Evolutionary conservation across 148 eudicot species (phyloP), one percentile per base, ranked within the genome.

Genomic region (Talinum fruticosum): DNA sequence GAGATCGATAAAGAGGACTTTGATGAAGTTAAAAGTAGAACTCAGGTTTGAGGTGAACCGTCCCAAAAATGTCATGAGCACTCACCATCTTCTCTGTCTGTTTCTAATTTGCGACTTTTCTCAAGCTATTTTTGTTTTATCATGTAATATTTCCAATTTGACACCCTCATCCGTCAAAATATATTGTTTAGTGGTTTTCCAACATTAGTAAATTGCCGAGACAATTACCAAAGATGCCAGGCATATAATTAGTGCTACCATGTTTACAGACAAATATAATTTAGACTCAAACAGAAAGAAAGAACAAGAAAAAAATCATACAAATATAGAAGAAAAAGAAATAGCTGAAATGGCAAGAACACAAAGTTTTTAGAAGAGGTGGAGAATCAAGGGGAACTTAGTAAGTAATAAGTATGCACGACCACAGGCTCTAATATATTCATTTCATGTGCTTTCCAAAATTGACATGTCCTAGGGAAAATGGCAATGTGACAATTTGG

Each of bases 21-120:
- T 4, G 57, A 51, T 4, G 57, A 51, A 51, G 23, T 51, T 15
- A n/a, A n/a, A n/a, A n/a, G n/a, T n/a, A 68, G 72, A 68, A 10
- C 72, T 37, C 72, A 35, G 72, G 45, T 68, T 67, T 67, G 71
- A 35, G 24, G 41, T 67, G 24, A 35, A 34, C 44, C 26, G 32
- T 8, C 15, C 15, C 69, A 66, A 16, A 64, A 2, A 67, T 67
- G 8, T 10, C 29, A 28, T 30, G 36, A 29, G 37, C 33, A 8
- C 30, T 32, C 37, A 10, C 69, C 14, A 66, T 15, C 36, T 26
- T 67, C 41, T 67, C 36, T 19, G 53, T 47, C 10, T 67, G 7
- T 34, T 18, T 23, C 72, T 68, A 36, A 38, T 6, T 68, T 6
- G 4, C 23, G 19, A 51, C 15, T 33, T 68, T 37, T 1, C 29